Evolutionary conservation across 805 yeast genomes (phyloP), one percentile per base, ranked within the genome.

Genomic region (Metschnikowia proteae): DNA sequence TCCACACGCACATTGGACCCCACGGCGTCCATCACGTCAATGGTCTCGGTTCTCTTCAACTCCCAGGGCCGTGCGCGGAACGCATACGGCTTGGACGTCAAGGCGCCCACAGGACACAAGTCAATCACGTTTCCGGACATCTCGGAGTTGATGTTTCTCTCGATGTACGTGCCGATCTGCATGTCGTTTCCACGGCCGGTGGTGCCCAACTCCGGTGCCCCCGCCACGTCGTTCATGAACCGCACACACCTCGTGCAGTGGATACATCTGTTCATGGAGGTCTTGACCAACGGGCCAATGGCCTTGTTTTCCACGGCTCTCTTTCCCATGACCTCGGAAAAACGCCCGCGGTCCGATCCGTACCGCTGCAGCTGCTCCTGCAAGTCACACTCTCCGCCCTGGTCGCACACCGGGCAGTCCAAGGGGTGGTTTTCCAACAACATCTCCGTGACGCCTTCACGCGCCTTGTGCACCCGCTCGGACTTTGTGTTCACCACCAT

Each of bases 41-140:
- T 79, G 45, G 92, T 78, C 68, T 88, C 96, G 42, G 95, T 87
- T 75, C 87, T 82, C 74, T 87, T 88, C 65, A 88, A 79, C 70
- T 88, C 96, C 96, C 96, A 88, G 29, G 96, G 96, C 65, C 96
- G 80, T 11, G 96, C 95, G 64, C 81, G 83, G 78, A 88, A 88
- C n/a, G 96, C 90, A 61, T 88, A 88, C 26, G 96, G 96, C 70
- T 88, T 88, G 28, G 88, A 82, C 32, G 96, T 88, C 60, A 88
- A 80, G 1, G 96, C 96, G 60, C 96, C 96, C 54, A 88, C 96
- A 22, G 96, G 96, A 73, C 96, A 88, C 58, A 88, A 76, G 66
- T 88, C 96, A 56, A 88, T 81, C 56, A 88, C 83, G 72, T 88
- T 88, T 62, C 96, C 96, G 42, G 91, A 83, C 73, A 88, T 71